Evolutionary conservation across 345 rosid genomes (phyloP), one percentile per base, ranked within the genome.

Genomic region (Salix viminalis): DNA sequence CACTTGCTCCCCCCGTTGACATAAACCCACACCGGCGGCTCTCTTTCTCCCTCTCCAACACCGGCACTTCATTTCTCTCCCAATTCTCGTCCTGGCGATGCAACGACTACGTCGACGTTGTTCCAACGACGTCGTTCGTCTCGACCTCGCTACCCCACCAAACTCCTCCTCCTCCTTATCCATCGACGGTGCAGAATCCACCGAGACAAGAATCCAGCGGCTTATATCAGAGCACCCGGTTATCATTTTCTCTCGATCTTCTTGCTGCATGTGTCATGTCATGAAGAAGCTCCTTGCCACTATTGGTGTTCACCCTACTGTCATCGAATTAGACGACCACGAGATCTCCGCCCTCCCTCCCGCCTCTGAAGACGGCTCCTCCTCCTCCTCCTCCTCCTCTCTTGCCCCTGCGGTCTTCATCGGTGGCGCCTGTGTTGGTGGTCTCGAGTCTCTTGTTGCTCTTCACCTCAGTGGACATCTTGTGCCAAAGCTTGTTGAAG

Each of bases 181-280:
- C 54, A 91, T 93, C 84, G 97, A 93, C 80, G 96, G 83, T 26
- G 88, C 79, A 13, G 97, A 95, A 82, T 79, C 99, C 44, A 6
- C 97, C 1, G 96, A 90, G 80, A 73, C 88, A 9, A 81, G 85
- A 77, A 90, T 95, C 91, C 95, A 83, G 62, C 92, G 98, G 24
- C 89, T 95, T n/a, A 93, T 93, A 60, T 79, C 93, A 1, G 99
- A 95, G 81, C 91, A 95, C 84, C 98, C 96, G 0, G 99, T 95
- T 36, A 87, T 95, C 82, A 93, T 95, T 75, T 95, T 95, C 86
- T 90, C 92, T 83, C 89, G 91, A 67, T 84, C 96, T 13, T 85
- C 97, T 7, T 95, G 99, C 80, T 95, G 93, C 90, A 95, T 93
- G 99, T 91, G 97, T 84, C 97, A 91, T 74, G 97, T 91, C 83